Percentiles rank a stretch among this genome's conserved stretches.
These are phyloP conservation scores for Mytilinidion resinicola DNA, from an alignment of 495 filamentous ascomycete species.

Conservation along the genomic window DNA sequence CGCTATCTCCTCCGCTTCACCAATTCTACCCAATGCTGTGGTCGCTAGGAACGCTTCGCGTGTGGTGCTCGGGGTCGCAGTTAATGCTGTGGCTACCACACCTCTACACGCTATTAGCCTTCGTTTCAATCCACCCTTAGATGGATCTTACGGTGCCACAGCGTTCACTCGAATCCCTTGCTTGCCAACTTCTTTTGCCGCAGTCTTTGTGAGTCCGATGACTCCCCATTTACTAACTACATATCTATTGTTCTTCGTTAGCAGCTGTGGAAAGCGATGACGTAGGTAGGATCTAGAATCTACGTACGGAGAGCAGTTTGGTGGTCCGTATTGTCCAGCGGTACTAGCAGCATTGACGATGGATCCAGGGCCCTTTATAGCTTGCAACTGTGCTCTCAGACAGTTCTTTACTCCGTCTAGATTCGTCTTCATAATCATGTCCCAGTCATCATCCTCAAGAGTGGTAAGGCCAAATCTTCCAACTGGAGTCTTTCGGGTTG, in stretches of 20 bases:
- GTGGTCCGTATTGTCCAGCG: slow-evolving; percentile 46
- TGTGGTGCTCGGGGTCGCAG: background rate
- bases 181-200: slow-evolving; percentile 49
- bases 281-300: slow-evolving; percentile 41
- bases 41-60: background rate
- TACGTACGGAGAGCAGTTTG: slow-evolving; percentile 46
- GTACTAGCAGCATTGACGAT: slow-evolving; percentile 55
- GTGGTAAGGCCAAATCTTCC: slow-evolving; percentile 29
- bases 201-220: slow-evolving; percentile 51
- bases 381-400: slow-evolving; percentile 22
- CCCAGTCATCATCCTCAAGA: slow-evolving; percentile 26
- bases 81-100: slow-evolving; percentile 9
- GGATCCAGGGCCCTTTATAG: slow-evolving; percentile 1
- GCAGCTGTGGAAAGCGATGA: too few relatives aligned
- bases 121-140: background rate
- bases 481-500: background rate
- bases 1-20: slow-evolving; percentile 18
- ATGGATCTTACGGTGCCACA: slow-evolving; percentile 18
- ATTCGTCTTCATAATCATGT: slow-evolving; percentile 28
- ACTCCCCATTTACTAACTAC: slow-evolving; percentile 35
- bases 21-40: slow-evolving; percentile 9
- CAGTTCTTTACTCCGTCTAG: slow-evolving; percentile 29
- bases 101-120: background rate
- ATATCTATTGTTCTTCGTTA: background rate
- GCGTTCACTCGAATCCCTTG: slow-evolving; percentile 53